Percentiles rank a stretch among this genome's conserved stretches.
Evolutionary conservation across 768 basidiomycete species (phyloP).

Genomic region (Saitozyma sp.): DNA sequence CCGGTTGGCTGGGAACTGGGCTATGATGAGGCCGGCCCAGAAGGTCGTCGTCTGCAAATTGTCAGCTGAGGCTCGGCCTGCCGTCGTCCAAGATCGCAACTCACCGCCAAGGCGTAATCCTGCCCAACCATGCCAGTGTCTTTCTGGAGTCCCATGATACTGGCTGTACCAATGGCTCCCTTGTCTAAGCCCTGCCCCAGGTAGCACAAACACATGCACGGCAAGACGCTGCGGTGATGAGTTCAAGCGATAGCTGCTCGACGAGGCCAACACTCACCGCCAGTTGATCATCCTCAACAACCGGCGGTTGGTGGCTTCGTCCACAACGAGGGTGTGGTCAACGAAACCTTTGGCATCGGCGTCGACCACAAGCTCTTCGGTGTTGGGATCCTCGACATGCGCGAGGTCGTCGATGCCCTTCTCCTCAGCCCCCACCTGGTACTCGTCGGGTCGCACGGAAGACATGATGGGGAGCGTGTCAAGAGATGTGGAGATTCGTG

Average conservation of each 20-base stretch:
- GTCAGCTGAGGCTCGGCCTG: no score
- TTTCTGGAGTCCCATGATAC: conserved; percentile 21
- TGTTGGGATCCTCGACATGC: no score
- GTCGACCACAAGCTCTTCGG: not conserved
- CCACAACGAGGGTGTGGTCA: conserved; percentile 22
- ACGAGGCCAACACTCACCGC: conserved; percentile 4
- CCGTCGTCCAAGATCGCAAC: conserved; percentile 7
- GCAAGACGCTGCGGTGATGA: conserved; percentile 3
- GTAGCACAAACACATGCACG: conserved; percentile 9
- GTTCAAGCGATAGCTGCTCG: not conserved
- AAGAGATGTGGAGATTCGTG: no score
- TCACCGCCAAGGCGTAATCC: conserved; percentile 26
- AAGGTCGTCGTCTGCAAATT: no score
- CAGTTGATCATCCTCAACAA: conserved; percentile 18
- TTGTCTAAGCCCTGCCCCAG: conserved; percentile 28
- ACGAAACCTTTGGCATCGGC: conserved; percentile 23
- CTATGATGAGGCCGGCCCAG: no score
- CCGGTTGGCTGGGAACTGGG: no score
- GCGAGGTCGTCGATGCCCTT: no score
- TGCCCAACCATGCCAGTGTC: conserved; percentile 18
- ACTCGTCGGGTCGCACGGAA: no score
- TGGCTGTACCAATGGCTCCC: conserved; percentile 18
- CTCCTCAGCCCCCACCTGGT: no score
- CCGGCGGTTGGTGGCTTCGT: conserved; percentile 43
- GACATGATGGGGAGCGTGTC: no score